Conservation (phyloP, 176 grass and related monocot species). For the Carex parvula region DNA sequence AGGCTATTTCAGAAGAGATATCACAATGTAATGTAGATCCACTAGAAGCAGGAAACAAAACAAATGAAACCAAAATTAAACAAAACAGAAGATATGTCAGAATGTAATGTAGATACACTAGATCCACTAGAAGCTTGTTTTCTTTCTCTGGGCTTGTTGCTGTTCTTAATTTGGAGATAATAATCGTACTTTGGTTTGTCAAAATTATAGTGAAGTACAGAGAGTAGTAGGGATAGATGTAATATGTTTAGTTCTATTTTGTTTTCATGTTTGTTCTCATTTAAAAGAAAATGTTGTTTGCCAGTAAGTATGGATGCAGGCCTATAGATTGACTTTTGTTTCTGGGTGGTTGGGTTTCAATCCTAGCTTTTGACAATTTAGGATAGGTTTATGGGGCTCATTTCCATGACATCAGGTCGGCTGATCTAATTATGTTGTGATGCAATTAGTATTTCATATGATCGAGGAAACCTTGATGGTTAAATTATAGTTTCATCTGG, state of each 20-base stretch:
- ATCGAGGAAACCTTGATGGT: too few species aligned
- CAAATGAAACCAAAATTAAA: background rate
- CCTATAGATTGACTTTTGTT: too few species aligned
- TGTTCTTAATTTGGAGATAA: conserved; percentile 55
- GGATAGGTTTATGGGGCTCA: too few species aligned
- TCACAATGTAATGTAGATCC: background rate
- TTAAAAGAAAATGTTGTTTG: background rate
- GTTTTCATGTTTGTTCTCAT: background rate
- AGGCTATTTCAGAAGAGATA: background rate
- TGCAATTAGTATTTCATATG: too few species aligned
- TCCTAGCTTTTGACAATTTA: too few species aligned
- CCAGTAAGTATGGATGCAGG: too few species aligned
- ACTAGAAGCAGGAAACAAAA: background rate
- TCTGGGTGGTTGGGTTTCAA: too few species aligned
- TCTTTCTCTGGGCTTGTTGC: conserved; percentile 29
- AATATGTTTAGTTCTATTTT: conserved; percentile 20
- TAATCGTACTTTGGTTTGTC: conserved; percentile 37
- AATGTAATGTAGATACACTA: too few species aligned
- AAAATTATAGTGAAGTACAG: conserved; percentile 40
- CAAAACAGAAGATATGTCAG: conserved; percentile 6
- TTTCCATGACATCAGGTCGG: too few species aligned
- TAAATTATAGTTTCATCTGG: too few species aligned
- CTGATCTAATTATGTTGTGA: too few species aligned
- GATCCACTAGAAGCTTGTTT: background rate
- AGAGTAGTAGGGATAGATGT: conserved; percentile 28